A percentile compares a stretch with the other conserved stretches of the same genome.
Evolutionary conservation across 2,329 filamentous ascomycete species (phyloP).

Genomic region (Sclerotinia sclerotiorum): DNA sequence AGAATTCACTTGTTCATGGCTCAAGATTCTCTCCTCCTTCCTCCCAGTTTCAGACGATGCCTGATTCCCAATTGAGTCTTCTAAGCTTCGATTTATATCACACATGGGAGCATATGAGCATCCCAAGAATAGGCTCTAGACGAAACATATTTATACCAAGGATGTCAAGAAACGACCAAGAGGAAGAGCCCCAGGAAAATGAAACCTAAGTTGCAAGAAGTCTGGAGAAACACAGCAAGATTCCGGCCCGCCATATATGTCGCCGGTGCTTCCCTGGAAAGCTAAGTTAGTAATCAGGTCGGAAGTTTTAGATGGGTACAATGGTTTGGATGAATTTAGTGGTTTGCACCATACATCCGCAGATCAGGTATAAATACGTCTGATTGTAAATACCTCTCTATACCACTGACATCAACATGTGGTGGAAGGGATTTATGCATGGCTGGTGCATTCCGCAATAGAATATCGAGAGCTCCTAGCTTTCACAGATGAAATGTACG

Average conservation of each 20-base stretch:
- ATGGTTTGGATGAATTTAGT: not conserved
- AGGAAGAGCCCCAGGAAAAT: not conserved
- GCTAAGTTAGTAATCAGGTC: not conserved
- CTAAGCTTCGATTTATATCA: no score
- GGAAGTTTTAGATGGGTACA: not conserved
- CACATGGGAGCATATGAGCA: no score
- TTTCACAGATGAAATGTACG: not conserved
- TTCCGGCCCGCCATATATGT: not conserved
- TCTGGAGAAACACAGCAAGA: not conserved
- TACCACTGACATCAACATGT: not conserved
- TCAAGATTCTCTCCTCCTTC: not conserved
- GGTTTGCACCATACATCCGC: not conserved
- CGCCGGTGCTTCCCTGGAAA: not conserved
- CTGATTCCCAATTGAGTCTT: not conserved
- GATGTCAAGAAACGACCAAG: not conserved
- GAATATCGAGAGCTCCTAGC: not conserved
- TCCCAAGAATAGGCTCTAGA: not conserved
- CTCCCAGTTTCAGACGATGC: not conserved
- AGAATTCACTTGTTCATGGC: not conserved
- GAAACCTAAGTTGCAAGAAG: not conserved
- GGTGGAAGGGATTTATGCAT: no score
- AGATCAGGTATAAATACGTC: not conserved
- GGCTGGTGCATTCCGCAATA: not conserved
- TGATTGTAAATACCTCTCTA: not conserved
- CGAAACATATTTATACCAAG: not conserved